These are phyloP conservation scores for Fremontodendron californicum DNA, from an alignment of 345 rosid species.

Conservation along the genomic window DNA sequence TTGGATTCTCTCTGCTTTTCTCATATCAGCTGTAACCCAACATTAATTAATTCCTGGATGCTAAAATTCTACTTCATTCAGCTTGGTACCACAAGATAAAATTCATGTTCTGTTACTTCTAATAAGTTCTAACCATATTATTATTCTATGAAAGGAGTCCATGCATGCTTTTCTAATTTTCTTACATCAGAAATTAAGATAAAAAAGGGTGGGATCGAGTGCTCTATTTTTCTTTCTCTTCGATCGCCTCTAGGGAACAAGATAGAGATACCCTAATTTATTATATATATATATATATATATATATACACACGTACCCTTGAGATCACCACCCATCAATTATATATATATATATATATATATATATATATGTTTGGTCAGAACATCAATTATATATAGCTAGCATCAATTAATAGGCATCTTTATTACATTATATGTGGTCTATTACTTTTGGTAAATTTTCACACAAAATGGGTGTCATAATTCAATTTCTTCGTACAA, in stretches of 20 bases:
- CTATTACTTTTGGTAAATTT: neutral
- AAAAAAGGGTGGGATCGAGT: neutral
- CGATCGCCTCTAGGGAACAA: neutral
- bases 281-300: neutral
- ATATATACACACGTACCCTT: too few species aligned
- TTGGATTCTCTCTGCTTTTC: conserved; percentile 16
- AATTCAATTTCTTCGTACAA: neutral
- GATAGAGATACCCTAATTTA: neutral
- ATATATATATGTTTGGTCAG: too few species aligned
- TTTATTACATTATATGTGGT: too few species aligned
- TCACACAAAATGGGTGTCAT: neutral
- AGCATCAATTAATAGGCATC: too few species aligned
- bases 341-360: neutral
- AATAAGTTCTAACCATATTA: neutral
- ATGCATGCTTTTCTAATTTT: neutral
- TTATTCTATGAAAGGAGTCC: neutral
- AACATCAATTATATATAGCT: too few species aligned
- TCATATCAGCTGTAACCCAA: neutral
- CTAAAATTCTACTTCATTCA: neutral
- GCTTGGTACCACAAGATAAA: neutral
- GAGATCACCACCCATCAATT: neutral
- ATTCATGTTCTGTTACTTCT: neutral
- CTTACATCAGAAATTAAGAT: neutral
- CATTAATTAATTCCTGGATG: neutral
- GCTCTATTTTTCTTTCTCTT: neutral